A percentile compares a stretch with the other conserved stretches of the same genome.
Conservation (phyloP, 768 basidiomycete genomes). For the Pleurotus tuber-regium region DNA sequence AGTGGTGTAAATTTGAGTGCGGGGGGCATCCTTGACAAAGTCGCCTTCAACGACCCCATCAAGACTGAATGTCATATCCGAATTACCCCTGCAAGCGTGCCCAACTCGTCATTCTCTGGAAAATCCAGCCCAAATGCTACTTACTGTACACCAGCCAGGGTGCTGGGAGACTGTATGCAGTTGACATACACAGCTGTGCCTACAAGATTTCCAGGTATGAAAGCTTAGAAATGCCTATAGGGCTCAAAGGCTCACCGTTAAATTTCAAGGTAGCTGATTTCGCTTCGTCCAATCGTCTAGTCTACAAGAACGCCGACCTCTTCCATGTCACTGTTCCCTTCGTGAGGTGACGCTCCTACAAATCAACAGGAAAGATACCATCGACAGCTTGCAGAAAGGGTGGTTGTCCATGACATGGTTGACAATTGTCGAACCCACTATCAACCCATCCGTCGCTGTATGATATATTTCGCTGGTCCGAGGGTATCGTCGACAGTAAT, state of each 20-base stretch:
- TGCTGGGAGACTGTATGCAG: slow-evolving; percentile 3
- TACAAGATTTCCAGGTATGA: background rate
- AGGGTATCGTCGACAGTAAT: slow-evolving; percentile 5
- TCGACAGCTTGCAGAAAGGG: slow-evolving; percentile 1
- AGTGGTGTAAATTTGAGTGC: slow-evolving; percentile 1
- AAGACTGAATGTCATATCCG: slow-evolving; percentile 4
- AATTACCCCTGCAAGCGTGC: slow-evolving; percentile 2
- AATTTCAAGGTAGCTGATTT: slow-evolving; percentile 1
- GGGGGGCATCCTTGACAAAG: background rate
- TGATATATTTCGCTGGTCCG: slow-evolving; percentile 1
- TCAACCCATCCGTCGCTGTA: slow-evolving; percentile 7
- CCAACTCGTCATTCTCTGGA: too few species aligned
- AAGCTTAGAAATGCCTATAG: background rate
- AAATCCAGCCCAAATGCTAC: too few species aligned
- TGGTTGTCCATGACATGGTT: background rate
- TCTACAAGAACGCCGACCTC: background rate
- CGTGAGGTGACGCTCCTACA: background rate
- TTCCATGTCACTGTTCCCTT: background rate
- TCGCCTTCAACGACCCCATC: slow-evolving; percentile 3
- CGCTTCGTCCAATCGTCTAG: background rate
- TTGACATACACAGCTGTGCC: slow-evolving; percentile 8
- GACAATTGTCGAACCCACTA: slow-evolving; percentile 2
- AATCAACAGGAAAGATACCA: background rate
- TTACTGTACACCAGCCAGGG: slow-evolving; percentile 1
- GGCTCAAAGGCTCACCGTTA: background rate